Evolutionary conservation across 306 rosid species (phyloP).

Genomic region (Lathyrus oleraceus): DNA sequence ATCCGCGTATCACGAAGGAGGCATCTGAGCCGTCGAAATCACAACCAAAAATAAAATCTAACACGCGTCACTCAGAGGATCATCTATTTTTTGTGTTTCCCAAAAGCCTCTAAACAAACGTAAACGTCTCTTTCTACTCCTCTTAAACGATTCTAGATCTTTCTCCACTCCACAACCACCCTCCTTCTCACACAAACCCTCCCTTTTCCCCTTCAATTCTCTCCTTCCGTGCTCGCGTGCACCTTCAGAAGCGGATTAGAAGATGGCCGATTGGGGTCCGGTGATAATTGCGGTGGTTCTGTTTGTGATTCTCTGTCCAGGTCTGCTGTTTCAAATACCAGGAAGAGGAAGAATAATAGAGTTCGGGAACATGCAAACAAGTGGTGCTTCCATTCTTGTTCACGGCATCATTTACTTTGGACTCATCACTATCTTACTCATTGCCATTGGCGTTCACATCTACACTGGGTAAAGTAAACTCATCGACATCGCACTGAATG

Average conservation of each 20-base stretch:
- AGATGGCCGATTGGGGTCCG: conserved; percentile 89
- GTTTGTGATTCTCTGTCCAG: conserved; percentile 69
- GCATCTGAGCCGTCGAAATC: background rate
- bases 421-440: conserved; percentile 76
- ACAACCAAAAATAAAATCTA: background rate
- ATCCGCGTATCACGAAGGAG: background rate
- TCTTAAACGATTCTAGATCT: background rate
- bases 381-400: conserved; percentile 71
- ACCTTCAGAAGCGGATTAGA: background rate
- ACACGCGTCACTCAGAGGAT: background rate
- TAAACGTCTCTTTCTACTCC: background rate
- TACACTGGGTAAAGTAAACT: conserved; percentile 44
- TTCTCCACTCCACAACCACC: background rate
- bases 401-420: conserved; percentile 79
- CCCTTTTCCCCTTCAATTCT: background rate
- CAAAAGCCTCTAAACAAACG: background rate
- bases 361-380: conserved; percentile 80
- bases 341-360: conserved; percentile 52
- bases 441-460: conserved; percentile 77
- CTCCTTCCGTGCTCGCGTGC: background rate
- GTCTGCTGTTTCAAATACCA: conserved; percentile 76
- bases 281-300: conserved; percentile 73
- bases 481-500: too few relatives aligned
- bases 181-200: background rate
- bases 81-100: background rate